Conservation (phyloP, 345 rosid genomes). For the Eucalyptus marginata region DNA sequence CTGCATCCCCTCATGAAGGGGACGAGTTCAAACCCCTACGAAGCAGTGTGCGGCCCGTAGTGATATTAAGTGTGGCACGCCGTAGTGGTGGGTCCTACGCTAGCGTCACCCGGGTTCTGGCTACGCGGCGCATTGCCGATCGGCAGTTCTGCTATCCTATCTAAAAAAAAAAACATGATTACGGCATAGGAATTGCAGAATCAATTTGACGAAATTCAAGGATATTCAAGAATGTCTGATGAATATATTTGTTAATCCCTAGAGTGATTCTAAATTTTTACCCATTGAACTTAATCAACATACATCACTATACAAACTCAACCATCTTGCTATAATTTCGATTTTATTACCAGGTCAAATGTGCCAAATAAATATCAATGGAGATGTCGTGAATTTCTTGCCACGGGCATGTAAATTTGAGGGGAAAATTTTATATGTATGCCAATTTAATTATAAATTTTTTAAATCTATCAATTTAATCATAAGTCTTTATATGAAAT, state of each 20-base stretch:
- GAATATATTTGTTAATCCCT: not conserved
- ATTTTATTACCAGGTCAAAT: not conserved
- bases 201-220: not conserved
- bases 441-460: accelerated
- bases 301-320: not conserved
- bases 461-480: not conserved
- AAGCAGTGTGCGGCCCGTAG: no score
- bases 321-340: not conserved
- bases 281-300: not conserved
- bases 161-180: no score
- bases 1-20: no score
- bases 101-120: no score
- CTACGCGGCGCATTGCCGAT: no score
- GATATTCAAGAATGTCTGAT: not conserved
- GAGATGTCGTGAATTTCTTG: not conserved
- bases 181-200: not conserved
- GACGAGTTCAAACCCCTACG: no score
- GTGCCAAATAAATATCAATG: accelerated
- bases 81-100: no score
- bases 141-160: no score
- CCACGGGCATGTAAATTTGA: accelerated
- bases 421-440: not conserved
- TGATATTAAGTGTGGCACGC: no score
- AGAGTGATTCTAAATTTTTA: not conserved
- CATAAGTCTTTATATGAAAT: accelerated